phyloP scores from a whole-genome alignment of 371 early-diverging fungal genomes.

The Mortierella sp. region DNA sequence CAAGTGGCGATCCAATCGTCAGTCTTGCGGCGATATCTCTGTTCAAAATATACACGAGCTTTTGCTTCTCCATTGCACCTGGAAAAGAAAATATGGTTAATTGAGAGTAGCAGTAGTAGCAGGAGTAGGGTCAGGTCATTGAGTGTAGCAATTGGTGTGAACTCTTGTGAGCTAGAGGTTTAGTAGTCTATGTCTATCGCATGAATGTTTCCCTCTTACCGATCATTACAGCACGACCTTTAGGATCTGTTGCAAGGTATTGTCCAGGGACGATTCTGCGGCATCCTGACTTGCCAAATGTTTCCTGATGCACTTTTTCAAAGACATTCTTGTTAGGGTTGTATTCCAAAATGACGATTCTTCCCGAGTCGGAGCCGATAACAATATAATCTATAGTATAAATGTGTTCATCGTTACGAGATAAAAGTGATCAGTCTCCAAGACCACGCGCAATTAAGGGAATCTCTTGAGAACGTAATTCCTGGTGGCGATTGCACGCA shows the following conservation, averaged over 20 bases:
- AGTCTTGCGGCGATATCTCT: conserved; percentile 88
- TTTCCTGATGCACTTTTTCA: conserved; percentile 91
- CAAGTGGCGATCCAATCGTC: conserved; percentile 96
- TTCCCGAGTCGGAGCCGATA: conserved; percentile 93
- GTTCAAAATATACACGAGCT: conserved; percentile 96
- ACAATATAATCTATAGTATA: conserved; percentile 86
- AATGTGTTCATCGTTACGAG: background rate
- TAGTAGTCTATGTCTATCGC: background rate
- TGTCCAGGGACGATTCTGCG: conserved; percentile 95
- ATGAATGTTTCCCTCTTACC: conserved; percentile 56
- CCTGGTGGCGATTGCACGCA: too few species aligned
- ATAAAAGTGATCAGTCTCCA: conserved; percentile 8
- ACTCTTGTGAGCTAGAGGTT: too few species aligned
- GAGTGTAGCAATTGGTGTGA: background rate
- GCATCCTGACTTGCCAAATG: conserved; percentile 95
- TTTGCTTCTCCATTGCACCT: conserved; percentile 94
- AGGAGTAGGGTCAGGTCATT: too few species aligned
- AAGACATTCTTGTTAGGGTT: conserved; percentile 81
- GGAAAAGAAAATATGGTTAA: conserved; percentile 1
- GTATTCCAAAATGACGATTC: conserved; percentile 93
- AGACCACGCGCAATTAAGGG: background rate
- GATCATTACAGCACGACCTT: conserved; percentile 97
- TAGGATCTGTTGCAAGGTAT: conserved; percentile 95
- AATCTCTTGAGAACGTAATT: background rate
- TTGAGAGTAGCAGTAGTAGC: background rate